A percentile compares a stretch with the other conserved stretches of the same genome.
These are phyloP conservation scores for Debaryomyces fabryi DNA, from an alignment of 1,139 yeast species.

Conservation along the genomic window DNA sequence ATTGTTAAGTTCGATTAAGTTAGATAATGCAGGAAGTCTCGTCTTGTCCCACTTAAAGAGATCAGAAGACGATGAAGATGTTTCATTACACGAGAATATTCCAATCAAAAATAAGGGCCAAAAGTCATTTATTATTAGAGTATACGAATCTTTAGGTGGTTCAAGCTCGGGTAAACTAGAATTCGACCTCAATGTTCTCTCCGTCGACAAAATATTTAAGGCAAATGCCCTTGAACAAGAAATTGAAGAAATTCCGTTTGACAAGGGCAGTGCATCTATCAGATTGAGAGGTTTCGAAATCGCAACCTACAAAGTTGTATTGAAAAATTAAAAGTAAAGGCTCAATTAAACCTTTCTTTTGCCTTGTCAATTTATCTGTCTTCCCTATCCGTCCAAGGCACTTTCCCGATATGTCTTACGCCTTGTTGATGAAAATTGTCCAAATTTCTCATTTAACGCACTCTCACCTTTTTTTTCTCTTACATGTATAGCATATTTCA, in stretches of 20 bases:
- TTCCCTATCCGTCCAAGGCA: background rate
- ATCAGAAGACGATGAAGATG: slow-evolving; percentile 78
- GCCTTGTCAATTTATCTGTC: background rate
- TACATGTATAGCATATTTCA: slow-evolving; percentile 1
- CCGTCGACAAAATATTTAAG: slow-evolving; percentile 54
- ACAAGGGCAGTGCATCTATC: slow-evolving; percentile 39
- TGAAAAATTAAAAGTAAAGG: background rate
- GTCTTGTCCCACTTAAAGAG: slow-evolving; percentile 80
- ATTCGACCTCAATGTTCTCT: slow-evolving; percentile 32
- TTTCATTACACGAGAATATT: slow-evolving; percentile 36
- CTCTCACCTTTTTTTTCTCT: background rate
- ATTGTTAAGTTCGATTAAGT: slow-evolving; percentile 26
- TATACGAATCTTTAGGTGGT: slow-evolving; percentile 90
- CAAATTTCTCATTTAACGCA: background rate
- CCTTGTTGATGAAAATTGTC: background rate
- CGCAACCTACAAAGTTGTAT: slow-evolving; percentile 56
- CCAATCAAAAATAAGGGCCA: slow-evolving; percentile 45
- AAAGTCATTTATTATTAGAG: slow-evolving; percentile 66
- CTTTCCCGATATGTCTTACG: background rate
- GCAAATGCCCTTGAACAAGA: slow-evolving; percentile 74
- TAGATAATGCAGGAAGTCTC: slow-evolving; percentile 56
- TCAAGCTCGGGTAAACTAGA: slow-evolving; percentile 53
- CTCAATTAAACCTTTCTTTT: background rate
- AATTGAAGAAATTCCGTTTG: slow-evolving; percentile 24
- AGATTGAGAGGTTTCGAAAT: slow-evolving; percentile 77